Evolutionary conservation across 148 eudicot genomes (phyloP).

Genomic region (Linanthus parryae): DNA sequence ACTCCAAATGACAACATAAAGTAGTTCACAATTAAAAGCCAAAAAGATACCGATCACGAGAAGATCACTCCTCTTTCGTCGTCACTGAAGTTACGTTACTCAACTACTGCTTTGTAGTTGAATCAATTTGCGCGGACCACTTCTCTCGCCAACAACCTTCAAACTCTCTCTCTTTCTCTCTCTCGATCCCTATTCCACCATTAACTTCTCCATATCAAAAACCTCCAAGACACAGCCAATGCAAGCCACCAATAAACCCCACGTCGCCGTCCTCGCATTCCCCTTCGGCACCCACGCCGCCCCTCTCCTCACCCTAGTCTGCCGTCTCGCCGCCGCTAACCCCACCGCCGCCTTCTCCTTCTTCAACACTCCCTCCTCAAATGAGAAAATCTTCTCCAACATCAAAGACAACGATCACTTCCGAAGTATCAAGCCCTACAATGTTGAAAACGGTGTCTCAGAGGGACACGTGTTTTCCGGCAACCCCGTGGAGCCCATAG

Average conservation of each 20-base stretch:
- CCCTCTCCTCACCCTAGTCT: slow-evolving; percentile 34
- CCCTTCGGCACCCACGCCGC: slow-evolving; percentile 55
- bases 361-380: slow-evolving; percentile 25
- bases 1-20: no score
- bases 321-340: slow-evolving; percentile 28
- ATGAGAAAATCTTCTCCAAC: slow-evolving; percentile 13
- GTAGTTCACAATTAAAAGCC: no score
- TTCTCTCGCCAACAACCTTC: no score
- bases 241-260: slow-evolving; percentile 15
- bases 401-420: background rate
- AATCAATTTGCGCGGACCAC: no score
- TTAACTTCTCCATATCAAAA: no score
- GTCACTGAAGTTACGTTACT: no score
- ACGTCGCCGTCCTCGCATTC: slow-evolving; percentile 51
- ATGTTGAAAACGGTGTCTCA: slow-evolving; percentile 12
- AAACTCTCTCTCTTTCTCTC: no score
- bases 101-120: no score
- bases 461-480: slow-evolving; percentile 11
- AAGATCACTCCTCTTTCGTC: no score
- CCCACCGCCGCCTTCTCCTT: slow-evolving; percentile 35
- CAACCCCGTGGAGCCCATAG: slow-evolving; percentile 20
- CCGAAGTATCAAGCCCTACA: slow-evolving; percentile 9
- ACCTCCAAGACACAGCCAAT: no score
- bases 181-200: no score
- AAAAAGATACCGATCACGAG: no score